Evolutionary conservation across 495 filamentous ascomycete genomes (phyloP).

Genomic region (Lophiotrema nucula): DNA sequence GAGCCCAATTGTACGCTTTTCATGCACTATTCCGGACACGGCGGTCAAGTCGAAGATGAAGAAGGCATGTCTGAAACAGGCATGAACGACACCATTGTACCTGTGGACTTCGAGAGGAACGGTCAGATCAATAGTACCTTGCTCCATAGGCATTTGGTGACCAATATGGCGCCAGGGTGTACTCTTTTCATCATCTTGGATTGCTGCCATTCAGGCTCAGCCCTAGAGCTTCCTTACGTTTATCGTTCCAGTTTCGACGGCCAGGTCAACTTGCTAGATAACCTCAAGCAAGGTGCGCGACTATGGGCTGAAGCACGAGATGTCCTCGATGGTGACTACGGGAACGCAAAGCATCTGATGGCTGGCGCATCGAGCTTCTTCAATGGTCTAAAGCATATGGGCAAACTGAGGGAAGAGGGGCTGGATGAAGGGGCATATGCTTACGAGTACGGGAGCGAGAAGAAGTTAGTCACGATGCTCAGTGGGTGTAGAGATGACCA

Average conservation of each 20-base stretch:
- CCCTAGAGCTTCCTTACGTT: slow-evolving; percentile 59
- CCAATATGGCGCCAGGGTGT: slow-evolving; percentile 49
- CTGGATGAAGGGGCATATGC: slow-evolving; percentile 52
- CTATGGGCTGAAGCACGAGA: slow-evolving; percentile 48
- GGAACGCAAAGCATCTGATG: slow-evolving; percentile 54
- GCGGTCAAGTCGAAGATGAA: slow-evolving; percentile 43
- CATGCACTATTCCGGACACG: slow-evolving; percentile 61
- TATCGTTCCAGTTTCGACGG: slow-evolving; percentile 53
- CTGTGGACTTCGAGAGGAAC: slow-evolving; percentile 51
- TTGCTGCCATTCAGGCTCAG: slow-evolving; percentile 63
- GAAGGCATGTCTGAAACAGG: slow-evolving; percentile 38
- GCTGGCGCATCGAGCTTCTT: slow-evolving; percentile 58
- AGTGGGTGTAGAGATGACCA: slow-evolving; percentile 60
- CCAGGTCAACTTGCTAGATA: slow-evolving; percentile 56
- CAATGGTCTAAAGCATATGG: slow-evolving; percentile 48
- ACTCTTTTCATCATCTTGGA: slow-evolving; percentile 60
- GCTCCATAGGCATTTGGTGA: slow-evolving; percentile 55
- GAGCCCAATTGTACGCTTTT: slow-evolving; percentile 52
- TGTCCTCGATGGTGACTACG: slow-evolving; percentile 56
- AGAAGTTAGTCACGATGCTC: slow-evolving; percentile 59
- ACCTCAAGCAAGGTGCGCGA: slow-evolving; percentile 51
- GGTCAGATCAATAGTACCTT: slow-evolving; percentile 55
- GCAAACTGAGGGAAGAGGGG: slow-evolving; percentile 45
- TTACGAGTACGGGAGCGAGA: slow-evolving; percentile 53
- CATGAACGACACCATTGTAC: slow-evolving; percentile 58